A percentile compares a stretch with the other conserved stretches of the same genome.
These are phyloP conservation scores for Rhytidiadelphus loreus DNA, from an alignment of 225 moss, liverwort and hornwort species.

Conservation along the genomic window DNA sequence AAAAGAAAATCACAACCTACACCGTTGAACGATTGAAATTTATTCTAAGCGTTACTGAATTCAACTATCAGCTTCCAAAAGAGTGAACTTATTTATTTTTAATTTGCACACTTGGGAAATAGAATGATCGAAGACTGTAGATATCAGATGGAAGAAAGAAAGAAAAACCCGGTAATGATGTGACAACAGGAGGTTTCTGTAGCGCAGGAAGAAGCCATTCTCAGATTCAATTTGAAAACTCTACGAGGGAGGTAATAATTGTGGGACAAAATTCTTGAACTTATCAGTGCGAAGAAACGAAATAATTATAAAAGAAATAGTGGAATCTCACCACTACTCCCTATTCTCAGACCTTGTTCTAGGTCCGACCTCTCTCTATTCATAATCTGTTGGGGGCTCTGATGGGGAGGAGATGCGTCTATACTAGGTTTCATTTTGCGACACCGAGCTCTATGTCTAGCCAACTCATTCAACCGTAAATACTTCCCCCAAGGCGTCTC, in stretches of 20 bases:
- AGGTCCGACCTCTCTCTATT: slow-evolving; percentile 24
- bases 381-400: not conserved
- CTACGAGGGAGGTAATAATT: not conserved
- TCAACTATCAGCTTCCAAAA: not conserved
- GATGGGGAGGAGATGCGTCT: slow-evolving; percentile 1
- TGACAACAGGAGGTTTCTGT: not conserved
- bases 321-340: not conserved
- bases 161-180: not conserved
- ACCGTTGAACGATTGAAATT: not conserved
- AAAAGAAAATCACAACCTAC: too few relatives aligned
- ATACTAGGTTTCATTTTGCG: slow-evolving; percentile 22
- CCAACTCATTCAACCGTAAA: slow-evolving; percentile 20
- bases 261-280: not conserved
- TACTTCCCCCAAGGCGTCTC: slow-evolving; percentile 41
- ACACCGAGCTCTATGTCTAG: slow-evolving; percentile 15
- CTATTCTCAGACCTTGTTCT: slow-evolving; percentile 18
- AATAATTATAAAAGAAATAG: not conserved
- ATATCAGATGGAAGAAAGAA: not conserved
- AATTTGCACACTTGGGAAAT: not conserved
- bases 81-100: not conserved
- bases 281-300: not conserved
- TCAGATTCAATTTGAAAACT: not conserved
- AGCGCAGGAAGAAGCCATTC: not conserved
- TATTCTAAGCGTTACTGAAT: not conserved
- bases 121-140: not conserved